phyloP scores from a whole-genome alignment of 164 flowering plant genomes.

The Macadamia integrifolia region DNA sequence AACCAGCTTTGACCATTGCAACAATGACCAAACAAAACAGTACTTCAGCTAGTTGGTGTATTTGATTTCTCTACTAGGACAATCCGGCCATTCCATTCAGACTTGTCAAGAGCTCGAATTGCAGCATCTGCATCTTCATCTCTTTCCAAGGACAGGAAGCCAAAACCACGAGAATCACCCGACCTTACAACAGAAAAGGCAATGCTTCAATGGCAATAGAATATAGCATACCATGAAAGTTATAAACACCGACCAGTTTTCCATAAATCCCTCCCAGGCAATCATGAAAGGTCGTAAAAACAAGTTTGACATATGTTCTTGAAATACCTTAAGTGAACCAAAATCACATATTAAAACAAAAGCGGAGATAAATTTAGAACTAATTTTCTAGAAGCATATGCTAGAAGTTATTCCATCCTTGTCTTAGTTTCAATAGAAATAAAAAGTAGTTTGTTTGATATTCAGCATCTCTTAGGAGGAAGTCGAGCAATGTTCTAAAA shows the following conservation, averaged over 20 bases:
- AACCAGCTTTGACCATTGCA: slow-evolving; percentile 1
- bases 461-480: no score
- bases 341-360: not conserved
- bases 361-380: not conserved
- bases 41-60: slow-evolving; percentile 19
- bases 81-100: slow-evolving; percentile 41
- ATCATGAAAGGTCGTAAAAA: not conserved
- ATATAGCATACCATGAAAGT: not conserved
- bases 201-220: slow-evolving; percentile 3
- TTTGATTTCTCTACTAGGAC: slow-evolving; percentile 44
- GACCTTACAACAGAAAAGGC: slow-evolving; percentile 22
- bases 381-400: no score
- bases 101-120: slow-evolving; percentile 33
- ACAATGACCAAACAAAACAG: slow-evolving; percentile 3
- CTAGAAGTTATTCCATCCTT: no score
- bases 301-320: no score
- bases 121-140: slow-evolving; percentile 45
- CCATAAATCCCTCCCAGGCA: not conserved
- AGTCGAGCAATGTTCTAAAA: no score
- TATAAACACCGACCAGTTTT: not conserved
- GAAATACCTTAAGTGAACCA: slow-evolving; percentile 1
- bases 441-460: no score
- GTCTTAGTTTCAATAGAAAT: no score
- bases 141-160: slow-evolving; percentile 36
- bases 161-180: slow-evolving; percentile 45